These are phyloP conservation scores for Neurospora tetrasperma DNA, from an alignment of 495 filamentous ascomycete species.

Conservation along the genomic window DNA sequence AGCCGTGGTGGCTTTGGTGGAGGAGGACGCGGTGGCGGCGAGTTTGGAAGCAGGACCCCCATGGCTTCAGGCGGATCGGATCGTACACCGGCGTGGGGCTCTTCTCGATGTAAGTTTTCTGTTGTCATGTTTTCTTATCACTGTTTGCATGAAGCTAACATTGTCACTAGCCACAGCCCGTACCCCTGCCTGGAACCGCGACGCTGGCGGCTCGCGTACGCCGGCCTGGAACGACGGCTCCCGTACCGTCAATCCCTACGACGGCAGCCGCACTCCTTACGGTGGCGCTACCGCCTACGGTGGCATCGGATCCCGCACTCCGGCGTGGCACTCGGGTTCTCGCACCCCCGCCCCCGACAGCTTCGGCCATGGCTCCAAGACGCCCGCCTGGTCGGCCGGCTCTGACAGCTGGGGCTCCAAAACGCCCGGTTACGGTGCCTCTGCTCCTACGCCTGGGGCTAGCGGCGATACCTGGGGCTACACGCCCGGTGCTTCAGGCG, in stretches of 20 bases:
- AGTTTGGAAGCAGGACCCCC: conserved; percentile 54
- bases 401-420: conserved; percentile 66
- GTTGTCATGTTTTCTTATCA: not conserved
- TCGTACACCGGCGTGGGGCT: conserved; percentile 61
- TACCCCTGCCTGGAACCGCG: conserved; percentile 59
- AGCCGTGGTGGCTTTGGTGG: conserved; percentile 42
- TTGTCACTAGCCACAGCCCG: conserved; percentile 36
- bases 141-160: conserved; percentile 12
- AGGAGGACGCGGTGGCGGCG: conserved; percentile 37
- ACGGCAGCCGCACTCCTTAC: conserved; percentile 68
- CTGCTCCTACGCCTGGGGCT: conserved; percentile 46
- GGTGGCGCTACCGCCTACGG: conserved; percentile 50
- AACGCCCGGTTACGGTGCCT: conserved; percentile 60
- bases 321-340: conserved; percentile 42
- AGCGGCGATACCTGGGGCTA: conserved; percentile 41
- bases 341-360: conserved; percentile 53
- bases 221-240: conserved; percentile 72
- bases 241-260: conserved; percentile 68
- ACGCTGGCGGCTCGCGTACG: conserved; percentile 51
- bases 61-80: conserved; percentile 47
- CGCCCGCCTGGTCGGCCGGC: conserved; percentile 52
- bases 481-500: conserved; percentile 44
- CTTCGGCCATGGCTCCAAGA: conserved; percentile 62
- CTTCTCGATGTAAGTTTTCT: conserved; percentile 45
- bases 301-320: conserved; percentile 38